A percentile compares a stretch with the other conserved stretches of the same genome.
phyloP scores from a whole-genome alignment of 2,329 filamentous ascomycete genomes.

The Ascochyta koolunga region DNA sequence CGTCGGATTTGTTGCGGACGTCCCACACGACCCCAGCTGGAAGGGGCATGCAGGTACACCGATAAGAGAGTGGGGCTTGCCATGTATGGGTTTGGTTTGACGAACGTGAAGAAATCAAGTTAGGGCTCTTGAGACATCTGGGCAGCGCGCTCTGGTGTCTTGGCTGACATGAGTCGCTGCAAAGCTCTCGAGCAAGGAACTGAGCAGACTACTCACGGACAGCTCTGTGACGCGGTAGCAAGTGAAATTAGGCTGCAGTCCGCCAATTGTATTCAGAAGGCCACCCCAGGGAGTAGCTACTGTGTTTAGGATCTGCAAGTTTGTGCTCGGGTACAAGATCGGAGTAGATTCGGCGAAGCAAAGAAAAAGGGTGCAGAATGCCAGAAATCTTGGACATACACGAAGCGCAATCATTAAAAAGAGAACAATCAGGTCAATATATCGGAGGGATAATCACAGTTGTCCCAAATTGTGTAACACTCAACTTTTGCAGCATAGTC shows the following conservation, averaged over 20 bases:
- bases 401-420: no score
- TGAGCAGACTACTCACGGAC: neutral
- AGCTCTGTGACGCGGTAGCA: neutral
- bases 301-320: slow-evolving; percentile 1
- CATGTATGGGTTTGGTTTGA: neutral
- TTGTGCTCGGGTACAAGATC: neutral
- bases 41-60: slow-evolving; percentile 11
- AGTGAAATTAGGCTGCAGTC: neutral
- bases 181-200: neutral
- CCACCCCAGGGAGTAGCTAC: neutral
- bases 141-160: slow-evolving; percentile 2
- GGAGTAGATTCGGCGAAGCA: slow-evolving; percentile 15
- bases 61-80: slow-evolving; percentile 6
- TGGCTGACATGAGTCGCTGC: neutral
- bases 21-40: slow-evolving; percentile 7
- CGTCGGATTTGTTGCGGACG: slow-evolving; percentile 2
- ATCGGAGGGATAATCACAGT: no score
- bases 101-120: slow-evolving; percentile 3
- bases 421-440: no score
- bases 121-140: slow-evolving; percentile 6
- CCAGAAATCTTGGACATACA: neutral
- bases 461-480: no score
- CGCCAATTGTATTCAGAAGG: no score
- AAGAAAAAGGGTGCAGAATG: neutral
- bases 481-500: no score